phyloP scores from a whole-genome alignment of 140 eudicot genomes.

The Cichorium intybus region DNA sequence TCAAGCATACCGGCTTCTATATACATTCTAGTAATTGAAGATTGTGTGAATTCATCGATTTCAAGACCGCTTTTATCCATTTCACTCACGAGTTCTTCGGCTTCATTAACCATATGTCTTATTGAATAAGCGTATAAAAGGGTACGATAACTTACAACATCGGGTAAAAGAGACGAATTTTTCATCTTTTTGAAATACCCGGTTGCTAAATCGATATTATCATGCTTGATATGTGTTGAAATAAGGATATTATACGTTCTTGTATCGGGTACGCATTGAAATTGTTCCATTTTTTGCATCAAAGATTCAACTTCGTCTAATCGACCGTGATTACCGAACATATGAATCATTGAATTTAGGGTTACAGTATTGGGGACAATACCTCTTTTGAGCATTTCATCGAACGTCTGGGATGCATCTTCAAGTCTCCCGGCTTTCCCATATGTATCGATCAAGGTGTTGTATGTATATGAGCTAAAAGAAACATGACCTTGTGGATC shows the following conservation, averaged over 20 bases:
- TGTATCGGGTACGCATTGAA: conserved; percentile 65
- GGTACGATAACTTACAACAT: conserved; percentile 79
- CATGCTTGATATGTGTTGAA: conserved; percentile 67
- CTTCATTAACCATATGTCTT: conserved; percentile 87
- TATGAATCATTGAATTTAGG: conserved; percentile 87
- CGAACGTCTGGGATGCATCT: conserved; percentile 68
- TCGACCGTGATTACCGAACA: conserved; percentile 70
- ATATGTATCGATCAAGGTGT: conserved; percentile 80
- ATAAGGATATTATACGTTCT: conserved; percentile 88
- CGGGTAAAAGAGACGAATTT: conserved; percentile 62
- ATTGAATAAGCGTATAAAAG: conserved; percentile 77
- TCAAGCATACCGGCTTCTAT: conserved; percentile 70
- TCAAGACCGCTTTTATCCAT: conserved; percentile 63
- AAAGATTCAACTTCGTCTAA: conserved; percentile 59
- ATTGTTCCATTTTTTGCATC: conserved; percentile 70
- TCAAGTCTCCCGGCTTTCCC: conserved; percentile 77
- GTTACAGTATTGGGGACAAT: conserved; percentile 70
- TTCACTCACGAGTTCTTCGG: conserved; percentile 64
- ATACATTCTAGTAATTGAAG: conserved; percentile 87
- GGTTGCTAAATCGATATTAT: conserved; percentile 53
- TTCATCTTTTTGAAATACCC: conserved; percentile 66
- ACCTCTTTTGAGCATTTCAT: conserved; percentile 59
- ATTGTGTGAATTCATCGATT: conserved; percentile 84
- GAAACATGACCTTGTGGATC: conserved; percentile 29
- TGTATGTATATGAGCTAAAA: conserved; percentile 66